phyloP scores from a whole-genome alignment of 2,329 filamentous ascomycete genomes.

The Orbilia ellipsospora region DNA sequence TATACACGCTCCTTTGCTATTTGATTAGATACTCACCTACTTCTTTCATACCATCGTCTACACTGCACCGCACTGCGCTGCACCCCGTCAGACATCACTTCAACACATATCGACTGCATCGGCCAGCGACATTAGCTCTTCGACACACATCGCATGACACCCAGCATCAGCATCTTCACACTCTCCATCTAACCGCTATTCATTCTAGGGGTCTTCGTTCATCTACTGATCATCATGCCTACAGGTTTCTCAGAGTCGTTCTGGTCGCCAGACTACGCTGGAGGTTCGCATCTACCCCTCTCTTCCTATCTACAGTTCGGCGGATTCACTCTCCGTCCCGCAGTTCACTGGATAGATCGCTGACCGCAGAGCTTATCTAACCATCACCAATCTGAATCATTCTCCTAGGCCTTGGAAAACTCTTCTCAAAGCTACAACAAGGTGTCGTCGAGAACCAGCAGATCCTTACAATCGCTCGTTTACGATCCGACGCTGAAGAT shows the following conservation, averaged over 20 bases:
- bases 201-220: conserved; percentile 19
- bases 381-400: conserved; percentile 4
- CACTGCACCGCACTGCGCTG: no score
- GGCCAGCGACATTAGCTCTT: neutral
- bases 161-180: conserved; percentile 15
- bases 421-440: conserved; percentile 97
- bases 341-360: conserved; percentile 16
- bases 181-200: conserved; percentile 7
- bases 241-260: conserved; percentile 92
- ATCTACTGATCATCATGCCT: conserved; percentile 39
- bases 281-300: conserved; percentile 69
- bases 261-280: conserved; percentile 97
- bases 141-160: conserved; percentile 36
- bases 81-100: no score
- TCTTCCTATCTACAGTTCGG: conserved; percentile 1
- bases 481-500: conserved; percentile 97
- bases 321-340: conserved; percentile 29
- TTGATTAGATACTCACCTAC: no score
- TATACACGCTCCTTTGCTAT: no score
- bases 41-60: conserved; percentile 5
- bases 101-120: neutral
- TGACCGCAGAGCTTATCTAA: conserved; percentile 34
- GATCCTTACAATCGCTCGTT: conserved; percentile 85
- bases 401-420: conserved; percentile 79
- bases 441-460: conserved; percentile 95